Evolutionary conservation across 148 eudicot genomes (phyloP), one percentile per base, ranked within the genome.

Genomic region (Beta vulgaris): DNA sequence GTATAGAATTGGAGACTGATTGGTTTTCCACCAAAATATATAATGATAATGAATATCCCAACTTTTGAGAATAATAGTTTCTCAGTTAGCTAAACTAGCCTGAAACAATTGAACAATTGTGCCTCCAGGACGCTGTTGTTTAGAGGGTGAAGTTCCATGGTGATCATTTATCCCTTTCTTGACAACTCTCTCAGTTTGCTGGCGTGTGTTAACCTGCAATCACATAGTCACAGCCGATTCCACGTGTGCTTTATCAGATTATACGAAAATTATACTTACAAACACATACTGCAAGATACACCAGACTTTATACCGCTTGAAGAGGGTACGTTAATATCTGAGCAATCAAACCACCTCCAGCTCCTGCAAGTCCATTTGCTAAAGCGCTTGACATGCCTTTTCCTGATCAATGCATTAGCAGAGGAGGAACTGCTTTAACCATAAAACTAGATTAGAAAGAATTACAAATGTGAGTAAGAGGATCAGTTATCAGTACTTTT

Each of bases 271-370:
- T 64, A 2, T 67, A 39, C 63, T 49, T 29, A 43, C 39, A 28
- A 51, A 65, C n/a, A 46, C 31, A 62, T 19, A 46, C 37, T 14
- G 34, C 43, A 58, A 70, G n/a, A 43, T 12, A 74, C 14, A 51
- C 18, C 26, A 8, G 62, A 15, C 35, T 62, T 34, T 34, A 61
- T 87, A 92, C 98, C 86, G 93, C 86, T 77, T 89, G 98, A 64
- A 93, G 96, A 55, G 98, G 98, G 78, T 93, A 93, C 55, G 97
- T 93, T 78, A 93, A 84, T 44, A 93, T 88, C 78, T 87, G 97
- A 73, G 98, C 96, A 65, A 93, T 79, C 3, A 93, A 86, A 74
- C 98, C 98, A 28, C 98, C 98, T 58, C 98, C 93, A 35, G 97
- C 97, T 76, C 98, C 98, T 78, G 98, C 98, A 73, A 93, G 75